Evolutionary conservation across 495 filamentous ascomycete genomes (phyloP).

Genomic region (Penicillium lagena): DNA sequence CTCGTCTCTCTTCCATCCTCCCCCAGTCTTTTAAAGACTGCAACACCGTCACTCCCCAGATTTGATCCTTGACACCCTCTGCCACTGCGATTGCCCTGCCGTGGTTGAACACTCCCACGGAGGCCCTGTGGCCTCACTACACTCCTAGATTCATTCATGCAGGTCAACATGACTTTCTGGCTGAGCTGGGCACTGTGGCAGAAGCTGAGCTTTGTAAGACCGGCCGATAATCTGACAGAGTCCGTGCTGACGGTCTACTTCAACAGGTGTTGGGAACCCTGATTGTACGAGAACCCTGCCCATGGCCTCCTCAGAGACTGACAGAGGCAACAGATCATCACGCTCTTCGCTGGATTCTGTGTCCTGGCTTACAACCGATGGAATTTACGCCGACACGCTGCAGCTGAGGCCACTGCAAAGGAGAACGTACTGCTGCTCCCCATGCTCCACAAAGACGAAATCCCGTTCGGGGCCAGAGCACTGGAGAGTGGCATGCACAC

Average conservation of each 20-base stretch:
- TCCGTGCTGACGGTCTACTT: constrained; percentile 7
- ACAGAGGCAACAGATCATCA: constrained; percentile 34
- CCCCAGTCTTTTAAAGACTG: too few species aligned
- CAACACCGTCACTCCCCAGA: too few species aligned
- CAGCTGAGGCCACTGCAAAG: constrained; percentile 59
- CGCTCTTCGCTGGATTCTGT: constrained; percentile 37
- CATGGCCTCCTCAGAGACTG: constrained; percentile 13
- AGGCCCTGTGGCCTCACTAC: too few species aligned
- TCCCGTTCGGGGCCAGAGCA: constrained; percentile 86
- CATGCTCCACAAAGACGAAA: constrained; percentile 45
- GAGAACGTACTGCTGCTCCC: constrained; percentile 22
- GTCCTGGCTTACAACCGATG: constrained; percentile 54
- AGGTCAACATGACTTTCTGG: constrained; percentile 55
- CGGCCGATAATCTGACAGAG: background rate
- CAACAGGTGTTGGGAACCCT: constrained; percentile 34
- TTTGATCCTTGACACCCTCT: too few species aligned
- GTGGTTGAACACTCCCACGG: too few species aligned
- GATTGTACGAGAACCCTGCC: constrained; percentile 32
- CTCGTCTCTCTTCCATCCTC: too few species aligned
- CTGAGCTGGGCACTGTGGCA: constrained; percentile 77
- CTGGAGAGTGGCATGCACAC: constrained; percentile 80
- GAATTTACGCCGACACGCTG: constrained; percentile 56
- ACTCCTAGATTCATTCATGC: too few species aligned
- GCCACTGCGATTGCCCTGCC: too few species aligned
- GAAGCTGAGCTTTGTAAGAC: constrained; percentile 82